These are phyloP conservation scores for Malassezia caprae DNA, from an alignment of 1,284 basidiomycete species.

Conservation along the genomic window DNA sequence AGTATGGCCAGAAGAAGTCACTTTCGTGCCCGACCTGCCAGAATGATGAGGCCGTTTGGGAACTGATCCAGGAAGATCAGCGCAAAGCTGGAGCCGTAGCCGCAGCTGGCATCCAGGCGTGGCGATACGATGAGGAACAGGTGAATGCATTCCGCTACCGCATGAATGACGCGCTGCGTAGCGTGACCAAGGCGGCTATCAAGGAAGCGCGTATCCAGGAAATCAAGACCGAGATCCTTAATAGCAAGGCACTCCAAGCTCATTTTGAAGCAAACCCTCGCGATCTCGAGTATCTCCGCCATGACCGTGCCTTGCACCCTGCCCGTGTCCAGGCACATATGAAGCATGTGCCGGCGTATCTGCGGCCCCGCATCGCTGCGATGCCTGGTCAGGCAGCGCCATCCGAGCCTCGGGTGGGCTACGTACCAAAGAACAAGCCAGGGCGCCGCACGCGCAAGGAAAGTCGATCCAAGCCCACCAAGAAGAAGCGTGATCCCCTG, in stretches of 20 bases:
- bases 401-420: background rate
- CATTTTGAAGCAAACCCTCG: conserved; percentile 97
- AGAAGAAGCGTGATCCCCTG: conserved; percentile 16
- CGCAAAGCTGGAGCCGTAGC: conserved; percentile 9
- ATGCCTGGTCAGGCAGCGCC: conserved; percentile 11
- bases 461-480: background rate
- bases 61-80: conserved; percentile 25
- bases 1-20: conserved; percentile 59
- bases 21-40: conserved; percentile 56
- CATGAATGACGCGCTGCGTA: conserved; percentile 87
- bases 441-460: background rate
- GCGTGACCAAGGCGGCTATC: conserved; percentile 75
- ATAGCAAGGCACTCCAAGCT: conserved; percentile 90
- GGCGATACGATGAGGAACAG: conserved; percentile 82
- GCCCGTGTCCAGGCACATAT: conserved; percentile 75
- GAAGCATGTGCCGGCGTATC: conserved; percentile 88
- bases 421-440: conserved; percentile 12
- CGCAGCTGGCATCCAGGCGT: conserved; percentile 68
- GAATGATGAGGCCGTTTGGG: conserved; percentile 68
- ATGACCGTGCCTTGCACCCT: conserved; percentile 86
- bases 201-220: conserved; percentile 89
- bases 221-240: conserved; percentile 82
- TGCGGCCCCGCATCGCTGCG: conserved; percentile 68
- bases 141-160: conserved; percentile 97
- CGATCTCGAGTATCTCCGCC: conserved; percentile 81